These are phyloP conservation scores for Xylariaceae sp. DNA, from an alignment of 2,329 filamentous ascomycete species.

Conservation along the genomic window DNA sequence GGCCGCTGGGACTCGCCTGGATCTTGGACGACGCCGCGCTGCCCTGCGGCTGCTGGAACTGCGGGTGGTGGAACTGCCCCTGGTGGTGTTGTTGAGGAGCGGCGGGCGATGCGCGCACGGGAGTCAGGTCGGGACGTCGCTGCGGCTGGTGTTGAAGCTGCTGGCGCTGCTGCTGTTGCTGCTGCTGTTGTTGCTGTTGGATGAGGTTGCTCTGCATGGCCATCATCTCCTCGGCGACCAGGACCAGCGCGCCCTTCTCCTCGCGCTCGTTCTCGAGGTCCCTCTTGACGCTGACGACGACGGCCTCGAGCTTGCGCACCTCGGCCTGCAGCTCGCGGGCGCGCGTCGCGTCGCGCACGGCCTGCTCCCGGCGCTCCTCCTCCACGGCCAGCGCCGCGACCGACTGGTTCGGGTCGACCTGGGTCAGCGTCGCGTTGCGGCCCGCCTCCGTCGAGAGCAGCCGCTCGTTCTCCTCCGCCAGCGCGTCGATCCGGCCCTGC, in stretches of 20 bases:
- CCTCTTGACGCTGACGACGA: conserved; percentile 60
- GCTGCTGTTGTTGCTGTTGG: conserved; percentile 18
- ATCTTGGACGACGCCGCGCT: background rate
- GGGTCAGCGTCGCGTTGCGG: conserved; percentile 58
- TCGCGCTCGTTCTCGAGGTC: conserved; percentile 71
- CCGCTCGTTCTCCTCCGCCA: conserved; percentile 67
- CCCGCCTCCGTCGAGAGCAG: conserved; percentile 53
- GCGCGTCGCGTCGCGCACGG: conserved; percentile 58
- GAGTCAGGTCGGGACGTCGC: too few species aligned
- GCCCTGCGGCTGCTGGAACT: background rate
- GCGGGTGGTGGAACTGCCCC: conserved; percentile 8
- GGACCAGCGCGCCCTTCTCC: conserved; percentile 77
- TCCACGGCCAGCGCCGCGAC: conserved; percentile 34
- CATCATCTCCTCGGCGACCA: conserved; percentile 79
- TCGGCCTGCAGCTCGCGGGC: conserved; percentile 65
- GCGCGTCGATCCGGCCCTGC: conserved; percentile 61
- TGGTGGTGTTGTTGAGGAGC: too few species aligned
- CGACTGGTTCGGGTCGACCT: conserved; percentile 39
- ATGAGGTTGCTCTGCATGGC: conserved; percentile 51
- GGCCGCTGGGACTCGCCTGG: conserved; percentile 32
- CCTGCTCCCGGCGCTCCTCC: conserved; percentile 46
- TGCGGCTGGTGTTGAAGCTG: background rate
- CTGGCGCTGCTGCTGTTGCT: conserved; percentile 9
- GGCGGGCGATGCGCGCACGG: too few species aligned
- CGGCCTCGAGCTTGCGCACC: conserved; percentile 65